Base-by-base conservation (phyloP, 176 grass and related monocot species). In the Dactylis glomerata region DNA sequence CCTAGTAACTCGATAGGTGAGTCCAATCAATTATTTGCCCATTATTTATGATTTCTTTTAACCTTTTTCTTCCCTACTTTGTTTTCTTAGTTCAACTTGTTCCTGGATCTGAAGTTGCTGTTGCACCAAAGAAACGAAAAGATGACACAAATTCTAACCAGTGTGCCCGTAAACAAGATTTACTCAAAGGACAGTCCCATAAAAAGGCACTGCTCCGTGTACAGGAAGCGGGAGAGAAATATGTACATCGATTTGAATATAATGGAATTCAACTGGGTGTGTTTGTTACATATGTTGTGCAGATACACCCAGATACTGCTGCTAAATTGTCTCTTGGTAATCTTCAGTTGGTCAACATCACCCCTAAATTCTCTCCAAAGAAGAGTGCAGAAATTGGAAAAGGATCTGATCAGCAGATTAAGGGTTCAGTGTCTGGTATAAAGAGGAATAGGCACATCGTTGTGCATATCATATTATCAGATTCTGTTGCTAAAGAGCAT, bases 221-320 rank as follows among this genome's bases (percentile, higher is more conserved):
- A 38, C 91, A 93, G 51, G 77, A 73, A 45, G 77, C 45, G 81
- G 79, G 90, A 32, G 73, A 49, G 50, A 88, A 88, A 80, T 79
- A 86, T 79, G 77, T 88, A 34, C 88, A 93, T 78, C 74, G 52
- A 78, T 83, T 90, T 65, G 75, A 42, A 62, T 90, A 84, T 52
- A 83, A 78, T 36, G 88, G 83, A 67, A 42, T 88, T 79, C 70
- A 90, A 47, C 45, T 93, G 37, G 72, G 85, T 30, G 82, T 93
- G 55, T 26, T 82, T 81, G 82, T 88, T 40, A 93, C 85, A 5
- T 87, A 68, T 50, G 81, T 77, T 37, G 91, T 84, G 38, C 90
- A 88, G 57, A 88, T 90, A 76, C 88, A 93, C 71, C 91, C 91
- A 82, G 88, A 93, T 82, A 90, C 88, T 41, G 88, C 85, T 84